phyloP scores from a whole-genome alignment of 306 rosid genomes.

The Fragaria ananassa region DNA sequence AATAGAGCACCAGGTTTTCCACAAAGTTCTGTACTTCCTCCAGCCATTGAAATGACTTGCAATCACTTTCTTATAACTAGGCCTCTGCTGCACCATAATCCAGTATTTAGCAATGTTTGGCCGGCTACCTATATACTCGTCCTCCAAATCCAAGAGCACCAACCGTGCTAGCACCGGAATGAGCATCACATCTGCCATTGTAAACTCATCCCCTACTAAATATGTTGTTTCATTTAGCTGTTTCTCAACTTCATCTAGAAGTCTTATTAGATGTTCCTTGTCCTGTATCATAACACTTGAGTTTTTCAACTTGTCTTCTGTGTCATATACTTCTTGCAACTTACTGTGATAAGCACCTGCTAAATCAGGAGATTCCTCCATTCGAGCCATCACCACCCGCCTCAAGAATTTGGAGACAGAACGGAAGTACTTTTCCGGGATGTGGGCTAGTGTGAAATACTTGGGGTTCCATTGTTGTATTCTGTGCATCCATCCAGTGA shows the following conservation, averaged over 20 bases:
- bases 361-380: slow-evolving; percentile 82
- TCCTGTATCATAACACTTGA: slow-evolving; percentile 43
- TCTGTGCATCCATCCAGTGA: slow-evolving; percentile 81
- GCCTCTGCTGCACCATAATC: slow-evolving; percentile 81
- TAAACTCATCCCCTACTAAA: slow-evolving; percentile 70
- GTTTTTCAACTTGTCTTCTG: slow-evolving; percentile 72
- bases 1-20: slow-evolving; percentile 75
- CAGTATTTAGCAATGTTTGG: slow-evolving; percentile 81
- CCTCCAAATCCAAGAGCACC: slow-evolving; percentile 55
- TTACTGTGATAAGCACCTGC: slow-evolving; percentile 78
- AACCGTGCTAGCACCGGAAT: slow-evolving; percentile 69
- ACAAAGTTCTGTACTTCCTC: slow-evolving; percentile 74
- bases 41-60: slow-evolving; percentile 79
- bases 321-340: slow-evolving; percentile 76
- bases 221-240: slow-evolving; percentile 56
- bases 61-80: slow-evolving; percentile 82
- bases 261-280: slow-evolving; percentile 56
- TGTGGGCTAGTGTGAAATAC: slow-evolving; percentile 63
- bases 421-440: slow-evolving; percentile 62
- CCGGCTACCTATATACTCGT: slow-evolving; percentile 56
- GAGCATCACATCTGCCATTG: slow-evolving; percentile 85
- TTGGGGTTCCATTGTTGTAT: slow-evolving; percentile 87
- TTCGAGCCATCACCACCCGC: slow-evolving; percentile 73
- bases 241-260: slow-evolving; percentile 70
- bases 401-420: slow-evolving; percentile 72